These are phyloP conservation scores for Mycena metata DNA, from an alignment of 768 basidiomycete species.

Conservation along the genomic window DNA sequence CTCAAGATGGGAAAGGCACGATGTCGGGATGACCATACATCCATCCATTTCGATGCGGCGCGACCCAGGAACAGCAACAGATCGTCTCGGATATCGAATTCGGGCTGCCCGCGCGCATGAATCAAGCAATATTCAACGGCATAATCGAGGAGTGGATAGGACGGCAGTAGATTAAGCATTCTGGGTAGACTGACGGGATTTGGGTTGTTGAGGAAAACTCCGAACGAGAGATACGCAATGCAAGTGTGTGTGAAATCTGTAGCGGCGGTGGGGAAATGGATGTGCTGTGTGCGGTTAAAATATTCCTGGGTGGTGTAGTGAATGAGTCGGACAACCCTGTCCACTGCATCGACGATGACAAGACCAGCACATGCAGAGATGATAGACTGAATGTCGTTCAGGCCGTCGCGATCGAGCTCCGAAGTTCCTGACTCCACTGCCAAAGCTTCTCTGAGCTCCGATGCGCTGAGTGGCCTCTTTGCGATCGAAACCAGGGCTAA, in stretches of 20 bases:
- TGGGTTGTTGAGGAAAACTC: background rate
- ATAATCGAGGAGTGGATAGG: background rate
- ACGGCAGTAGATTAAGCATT: background rate
- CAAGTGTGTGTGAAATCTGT: constrained; percentile 1
- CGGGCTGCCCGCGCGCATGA: background rate
- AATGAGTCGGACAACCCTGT: constrained; percentile 9
- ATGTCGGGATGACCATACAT: background rate
- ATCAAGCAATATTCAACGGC: constrained; percentile 3
- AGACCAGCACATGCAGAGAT: constrained; percentile 11
- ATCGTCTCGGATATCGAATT: background rate
- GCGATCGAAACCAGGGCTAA: constrained; percentile 4
- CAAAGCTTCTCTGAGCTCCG: constrained; percentile 8
- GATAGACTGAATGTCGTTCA: background rate
- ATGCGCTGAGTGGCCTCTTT: background rate
- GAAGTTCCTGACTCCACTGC: background rate
- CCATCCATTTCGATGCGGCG: background rate
- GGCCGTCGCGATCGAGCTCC: background rate
- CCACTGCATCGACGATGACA: background rate
- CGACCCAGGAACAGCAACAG: background rate
- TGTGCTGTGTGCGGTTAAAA: background rate
- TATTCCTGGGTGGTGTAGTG: constrained; percentile 10
- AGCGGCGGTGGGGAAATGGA: background rate
- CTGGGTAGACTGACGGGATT: background rate
- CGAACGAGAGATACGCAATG: constrained; percentile 1
- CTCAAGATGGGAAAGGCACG: background rate